Evolutionary conservation across 176 grass and related monocot species (phyloP).

Genomic region (Bolboschoenus planiculmis): DNA sequence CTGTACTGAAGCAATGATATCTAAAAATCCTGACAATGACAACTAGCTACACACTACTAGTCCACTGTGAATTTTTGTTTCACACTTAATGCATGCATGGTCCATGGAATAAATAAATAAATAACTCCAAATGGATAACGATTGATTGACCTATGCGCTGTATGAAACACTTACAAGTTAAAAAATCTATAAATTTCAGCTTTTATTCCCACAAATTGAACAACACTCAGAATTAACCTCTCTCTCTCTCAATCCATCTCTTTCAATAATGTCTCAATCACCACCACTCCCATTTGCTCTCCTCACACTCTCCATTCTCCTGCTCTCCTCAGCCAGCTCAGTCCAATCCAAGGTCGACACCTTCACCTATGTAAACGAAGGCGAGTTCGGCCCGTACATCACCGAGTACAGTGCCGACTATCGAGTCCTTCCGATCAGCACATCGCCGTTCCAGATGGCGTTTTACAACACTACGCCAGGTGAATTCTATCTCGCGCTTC

Average conservation of each 20-base stretch:
- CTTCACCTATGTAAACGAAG: conserved; percentile 37
- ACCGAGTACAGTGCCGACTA: conserved; percentile 37
- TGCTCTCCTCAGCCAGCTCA: neutral
- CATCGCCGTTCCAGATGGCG: conserved; percentile 1
- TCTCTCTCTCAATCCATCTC: neutral
- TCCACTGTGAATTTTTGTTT: no score
- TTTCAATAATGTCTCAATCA: neutral
- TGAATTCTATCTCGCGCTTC: conserved; percentile 36
- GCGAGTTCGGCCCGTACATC: conserved; percentile 36
- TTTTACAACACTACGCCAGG: conserved; percentile 9
- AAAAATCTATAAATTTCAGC: neutral
- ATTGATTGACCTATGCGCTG: neutral
- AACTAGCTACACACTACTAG: neutral
- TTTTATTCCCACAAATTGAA: neutral
- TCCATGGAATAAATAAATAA: neutral
- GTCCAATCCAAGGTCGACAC: conserved; percentile 25
- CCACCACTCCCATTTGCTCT: neutral
- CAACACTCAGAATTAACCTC: neutral
- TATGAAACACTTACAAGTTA: neutral
- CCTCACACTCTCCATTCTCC: neutral
- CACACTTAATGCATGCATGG: neutral
- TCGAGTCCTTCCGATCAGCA: conserved; percentile 21
- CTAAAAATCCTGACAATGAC: neutral
- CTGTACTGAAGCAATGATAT: no score
- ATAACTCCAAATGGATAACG: neutral